Base-by-base conservation (phyloP, 2,329 filamentous ascomycete genomes). In the Chrysoporthe cubensis region DNA sequence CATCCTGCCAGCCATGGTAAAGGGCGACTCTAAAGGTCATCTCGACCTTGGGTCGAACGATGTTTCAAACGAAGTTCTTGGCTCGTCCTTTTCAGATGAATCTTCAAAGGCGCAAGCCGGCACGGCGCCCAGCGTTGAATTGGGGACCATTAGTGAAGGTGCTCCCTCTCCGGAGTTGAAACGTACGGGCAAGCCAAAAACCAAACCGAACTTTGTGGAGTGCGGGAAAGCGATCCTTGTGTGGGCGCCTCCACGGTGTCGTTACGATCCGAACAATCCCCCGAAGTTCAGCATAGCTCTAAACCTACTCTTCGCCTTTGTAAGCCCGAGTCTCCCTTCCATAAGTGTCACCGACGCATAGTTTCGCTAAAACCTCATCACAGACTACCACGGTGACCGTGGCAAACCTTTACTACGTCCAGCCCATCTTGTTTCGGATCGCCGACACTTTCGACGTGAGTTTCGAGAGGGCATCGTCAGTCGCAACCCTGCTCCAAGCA, bases 351-450 rank as follows among this genome's bases (percentile, higher is more conserved):
- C 34, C 32, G 6, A 40, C 46, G 14, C n/a, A 40, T 5, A n/a
- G 3, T 21, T 13, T 44, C 21, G 14, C 57, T 11, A 37, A 44
- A 34, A n/a, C 14, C 43, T 3, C 3, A 61, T 34, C 21, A 58
- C 32, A 87, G 85, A 79, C 85, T 2, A 80, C 81, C 0, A 85
- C 88, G 4, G 88, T 93, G 71, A 92, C 90, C 0, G 92, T 94
- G 7, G 91, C 91, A 21, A 94, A 94, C 72, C 81, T 95, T 3
- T 95, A 95, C 79, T 94, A 95, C 78, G 92, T 87, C 68, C 91
- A 94, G 73, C 91, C 92, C 0, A 91, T 95, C 59, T 80, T 95
- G 34, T 93, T 94, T 74, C 87, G 91, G 62, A 83, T 96, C 52
- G 91, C 92, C 0, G 76, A 82, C 11, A 89, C 91, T 18, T 95